Evolutionary conservation across 257 asterid genomes (phyloP).

Genomic region (Jasminum sambac): DNA sequence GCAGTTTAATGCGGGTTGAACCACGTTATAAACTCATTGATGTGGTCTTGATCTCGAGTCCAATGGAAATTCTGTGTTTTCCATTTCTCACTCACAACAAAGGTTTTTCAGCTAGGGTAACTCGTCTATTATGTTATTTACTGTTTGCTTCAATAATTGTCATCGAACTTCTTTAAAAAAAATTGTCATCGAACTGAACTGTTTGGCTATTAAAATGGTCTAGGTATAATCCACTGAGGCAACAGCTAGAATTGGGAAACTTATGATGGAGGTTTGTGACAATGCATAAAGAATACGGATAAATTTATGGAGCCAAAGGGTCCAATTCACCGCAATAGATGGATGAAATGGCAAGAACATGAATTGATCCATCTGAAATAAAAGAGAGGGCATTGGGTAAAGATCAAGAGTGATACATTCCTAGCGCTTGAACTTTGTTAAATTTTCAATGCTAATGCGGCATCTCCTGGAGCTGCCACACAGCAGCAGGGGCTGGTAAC

Average conservation of each 20-base stretch:
- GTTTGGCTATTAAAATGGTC: slow-evolving; percentile 23
- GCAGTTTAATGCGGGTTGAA: slow-evolving; percentile 57
- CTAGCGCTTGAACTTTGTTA: no score
- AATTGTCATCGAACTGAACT: slow-evolving; percentile 14
- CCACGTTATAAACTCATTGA: slow-evolving; percentile 73
- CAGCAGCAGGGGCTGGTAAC: no score
- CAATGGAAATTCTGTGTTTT: slow-evolving; percentile 76
- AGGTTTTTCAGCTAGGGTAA: slow-evolving; percentile 76
- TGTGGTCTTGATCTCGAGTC: slow-evolving; percentile 70
- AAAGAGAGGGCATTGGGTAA: slow-evolving; percentile 47
- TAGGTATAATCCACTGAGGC: slow-evolving; percentile 89
- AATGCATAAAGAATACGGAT: slow-evolving; percentile 75
- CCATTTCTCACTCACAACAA: slow-evolving; percentile 68
- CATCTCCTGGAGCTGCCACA: no score
- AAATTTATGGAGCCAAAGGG: slow-evolving; percentile 68
- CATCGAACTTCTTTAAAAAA: slow-evolving; percentile 25
- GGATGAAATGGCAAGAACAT: slow-evolving; percentile 87
- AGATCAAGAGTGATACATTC: no score
- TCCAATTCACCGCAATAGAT: slow-evolving; percentile 51
- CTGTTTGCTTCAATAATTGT: slow-evolving; percentile 10
- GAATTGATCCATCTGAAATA: slow-evolving; percentile 61
- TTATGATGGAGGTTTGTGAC: slow-evolving; percentile 80
- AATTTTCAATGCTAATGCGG: no score
- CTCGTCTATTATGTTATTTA: slow-evolving; percentile 1
- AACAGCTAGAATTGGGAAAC: slow-evolving; percentile 65